Base-by-base conservation (phyloP, 2,329 filamentous ascomycete species). In the Fusarium tuaranense region DNA sequence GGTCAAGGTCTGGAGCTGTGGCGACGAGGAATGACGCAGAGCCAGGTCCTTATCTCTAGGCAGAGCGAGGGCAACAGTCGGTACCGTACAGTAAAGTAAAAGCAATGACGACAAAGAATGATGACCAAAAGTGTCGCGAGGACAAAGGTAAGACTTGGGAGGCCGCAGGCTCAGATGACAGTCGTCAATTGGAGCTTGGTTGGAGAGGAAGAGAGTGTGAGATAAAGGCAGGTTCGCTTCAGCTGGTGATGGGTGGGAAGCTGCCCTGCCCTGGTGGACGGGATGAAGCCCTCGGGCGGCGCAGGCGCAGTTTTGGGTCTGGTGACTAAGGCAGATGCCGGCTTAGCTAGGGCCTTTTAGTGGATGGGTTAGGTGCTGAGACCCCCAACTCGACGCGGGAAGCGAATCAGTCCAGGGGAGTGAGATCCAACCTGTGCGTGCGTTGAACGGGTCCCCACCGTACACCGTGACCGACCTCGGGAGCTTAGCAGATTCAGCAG, bases 291-390 rank as follows among this genome's bases (percentile, higher is more conserved):
- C 61, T 72, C 62, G 66, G 63, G 58, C 60, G 71, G 71, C 63
- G 65, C 53, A 68, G 51, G 71, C 63, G 65, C 58, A 68, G 51
- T 60, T 70, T 69, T 65, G 57, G 68, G 74, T 76, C 74, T 66
- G 71, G 69, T 76, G 74, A 76, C 74, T 76, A 75, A 75, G 75
- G 74, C 70, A 74, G 73, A 61, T 76, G 70, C 73, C 68, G 70
- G 53, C 59, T 36, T 69, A 60, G 62, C 68, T 75, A 75, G 65
- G 70, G 67, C 72, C 68, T 68, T 51, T 58, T 68, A 75, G 72
- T 73, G 69, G 72, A 75, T 63, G 72, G 46, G 36, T 32, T 65
- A 65, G 36, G 39, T 46, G 60, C 65, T 27, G 41, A 25, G 44
- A 34, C 34, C 60, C 46, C 20, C 30, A 27, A 57, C 41, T 55